phyloP scores from a whole-genome alignment of 2,329 filamentous ascomycete genomes.

The Fusarium pseudonygamai region DNA sequence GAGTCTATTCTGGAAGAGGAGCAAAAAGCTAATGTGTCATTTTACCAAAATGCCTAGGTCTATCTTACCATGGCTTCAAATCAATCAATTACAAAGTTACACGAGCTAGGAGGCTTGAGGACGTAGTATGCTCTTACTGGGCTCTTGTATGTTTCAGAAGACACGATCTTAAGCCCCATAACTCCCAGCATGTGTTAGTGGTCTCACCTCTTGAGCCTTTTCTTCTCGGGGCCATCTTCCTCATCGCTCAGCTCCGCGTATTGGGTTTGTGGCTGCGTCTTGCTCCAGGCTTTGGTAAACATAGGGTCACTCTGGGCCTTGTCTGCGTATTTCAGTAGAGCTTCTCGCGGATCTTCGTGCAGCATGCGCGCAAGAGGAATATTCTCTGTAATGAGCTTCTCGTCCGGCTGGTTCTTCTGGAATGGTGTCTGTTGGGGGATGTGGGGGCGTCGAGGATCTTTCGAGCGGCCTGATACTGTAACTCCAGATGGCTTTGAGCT shows the following conservation, averaged over 20 bases:
- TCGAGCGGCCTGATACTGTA: conserved; percentile 78
- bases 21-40: not conserved
- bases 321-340: conserved; percentile 92
- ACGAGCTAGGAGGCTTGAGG: conserved; percentile 9
- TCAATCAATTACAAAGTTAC: conserved; percentile 2
- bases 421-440: conserved; percentile 88
- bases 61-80: not conserved
- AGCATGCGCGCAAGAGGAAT: conserved; percentile 93
- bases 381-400: conserved; percentile 85
- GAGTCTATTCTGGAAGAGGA: not conserved
- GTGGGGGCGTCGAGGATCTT: conserved; percentile 85
- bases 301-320: conserved; percentile 91
- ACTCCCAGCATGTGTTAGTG: conserved; percentile 15
- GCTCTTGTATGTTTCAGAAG: conserved; percentile 6
- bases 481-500: conserved; percentile 70
- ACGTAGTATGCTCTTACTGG: not conserved
- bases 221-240: conserved; percentile 74
- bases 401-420: conserved; percentile 87
- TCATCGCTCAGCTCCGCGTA: conserved; percentile 93
- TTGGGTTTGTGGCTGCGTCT: conserved; percentile 90
- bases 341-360: conserved; percentile 95
- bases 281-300: conserved; percentile 93
- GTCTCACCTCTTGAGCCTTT: conserved; percentile 63
- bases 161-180: conserved; percentile 7
- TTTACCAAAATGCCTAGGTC: not conserved